Evolutionary conservation across 768 basidiomycete species (phyloP).

Genomic region (Suillus cothurnatus): DNA sequence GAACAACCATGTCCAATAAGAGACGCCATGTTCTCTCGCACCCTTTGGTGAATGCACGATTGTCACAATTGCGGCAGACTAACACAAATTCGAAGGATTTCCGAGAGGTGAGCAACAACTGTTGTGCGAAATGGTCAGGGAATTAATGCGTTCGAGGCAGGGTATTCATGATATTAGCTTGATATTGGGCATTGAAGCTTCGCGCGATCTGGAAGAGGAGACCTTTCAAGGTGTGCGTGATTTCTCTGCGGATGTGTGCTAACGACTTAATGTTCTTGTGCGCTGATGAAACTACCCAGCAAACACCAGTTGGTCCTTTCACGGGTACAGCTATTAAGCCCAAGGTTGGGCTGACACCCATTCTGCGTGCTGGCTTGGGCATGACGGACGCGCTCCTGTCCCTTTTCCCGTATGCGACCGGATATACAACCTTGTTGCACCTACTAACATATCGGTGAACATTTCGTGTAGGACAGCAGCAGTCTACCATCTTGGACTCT

Average conservation of each 20-base stretch:
- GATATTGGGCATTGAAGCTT: slow-evolving; percentile 84
- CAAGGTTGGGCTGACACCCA: slow-evolving; percentile 84
- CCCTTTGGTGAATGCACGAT: slow-evolving; percentile 71
- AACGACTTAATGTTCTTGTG: slow-evolving; percentile 9
- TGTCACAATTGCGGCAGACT: slow-evolving; percentile 68
- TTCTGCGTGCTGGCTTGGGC: slow-evolving; percentile 90
- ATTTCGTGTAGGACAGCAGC: slow-evolving; percentile 57
- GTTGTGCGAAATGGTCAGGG: slow-evolving; percentile 4
- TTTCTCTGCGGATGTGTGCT: not conserved
- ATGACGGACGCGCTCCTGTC: slow-evolving; percentile 89
- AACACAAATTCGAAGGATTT: slow-evolving; percentile 73
- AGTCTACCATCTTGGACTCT: slow-evolving; percentile 91
- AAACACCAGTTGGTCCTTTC: slow-evolving; percentile 81
- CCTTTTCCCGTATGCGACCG: slow-evolving; percentile 73
- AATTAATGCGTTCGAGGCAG: slow-evolving; percentile 37
- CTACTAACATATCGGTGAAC: slow-evolving; percentile 4
- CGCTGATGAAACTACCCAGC: slow-evolving; percentile 37
- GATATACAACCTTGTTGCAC: slow-evolving; percentile 7
- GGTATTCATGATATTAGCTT: slow-evolving; percentile 75
- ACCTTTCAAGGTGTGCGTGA: slow-evolving; percentile 63
- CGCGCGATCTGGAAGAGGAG: slow-evolving; percentile 63
- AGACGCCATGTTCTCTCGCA: slow-evolving; percentile 61
- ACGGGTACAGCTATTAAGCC: slow-evolving; percentile 76
- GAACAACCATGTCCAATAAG: slow-evolving; percentile 29
- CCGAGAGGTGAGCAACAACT: slow-evolving; percentile 55